Percentiles rank a stretch among this genome's conserved stretches.
phyloP scores from a whole-genome alignment of 1,284 basidiomycete genomes.

The Pascua guehoae region DNA sequence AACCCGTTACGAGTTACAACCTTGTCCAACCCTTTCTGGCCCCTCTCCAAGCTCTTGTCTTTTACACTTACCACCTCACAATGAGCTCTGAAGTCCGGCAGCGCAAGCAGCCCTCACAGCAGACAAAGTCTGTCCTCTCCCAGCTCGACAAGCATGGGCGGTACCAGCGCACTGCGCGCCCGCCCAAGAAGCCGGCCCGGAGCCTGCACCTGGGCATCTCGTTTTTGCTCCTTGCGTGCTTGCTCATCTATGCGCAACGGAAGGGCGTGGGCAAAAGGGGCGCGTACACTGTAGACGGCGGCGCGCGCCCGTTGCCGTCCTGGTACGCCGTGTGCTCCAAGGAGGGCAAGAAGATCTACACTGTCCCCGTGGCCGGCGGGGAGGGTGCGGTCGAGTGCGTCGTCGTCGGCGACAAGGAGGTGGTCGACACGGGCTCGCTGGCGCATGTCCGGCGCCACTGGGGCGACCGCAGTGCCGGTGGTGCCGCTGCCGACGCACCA shows the following conservation, averaged over 20 bases:
- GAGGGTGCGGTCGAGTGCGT: slow-evolving; percentile 60
- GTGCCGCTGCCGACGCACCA: slow-evolving; percentile 25
- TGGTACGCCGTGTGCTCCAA: slow-evolving; percentile 37
- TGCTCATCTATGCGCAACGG: slow-evolving; percentile 35
- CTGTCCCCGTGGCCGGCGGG: slow-evolving; percentile 22
- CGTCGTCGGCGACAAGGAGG: slow-evolving; percentile 57
- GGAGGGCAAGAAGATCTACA: slow-evolving; percentile 35
- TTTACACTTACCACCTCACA: background rate
- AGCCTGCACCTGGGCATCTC: slow-evolving; percentile 34
- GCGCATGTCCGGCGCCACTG: slow-evolving; percentile 50
- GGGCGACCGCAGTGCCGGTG: slow-evolving; percentile 40
- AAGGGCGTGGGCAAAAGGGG: slow-evolving; percentile 5
- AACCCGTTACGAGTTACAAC: no score
- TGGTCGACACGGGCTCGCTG: slow-evolving; percentile 59
- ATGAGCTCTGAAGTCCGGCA: slow-evolving; percentile 10
- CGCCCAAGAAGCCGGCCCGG: slow-evolving; percentile 23
- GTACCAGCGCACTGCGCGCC: slow-evolving; percentile 11
- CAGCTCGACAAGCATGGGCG: background rate
- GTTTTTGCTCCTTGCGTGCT: slow-evolving; percentile 32
- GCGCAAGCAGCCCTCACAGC: slow-evolving; percentile 1
- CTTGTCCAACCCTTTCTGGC: background rate
- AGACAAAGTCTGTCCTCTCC: no score
- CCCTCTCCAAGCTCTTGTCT: background rate
- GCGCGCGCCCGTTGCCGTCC: slow-evolving; percentile 19
- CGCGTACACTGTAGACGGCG: slow-evolving; percentile 9